A percentile compares a stretch with the other conserved stretches of the same genome.
These are phyloP conservation scores for Pseudonitzschia multistriata DNA, from an alignment of 108 stramenopile genomes.

Conservation along the genomic window DNA sequence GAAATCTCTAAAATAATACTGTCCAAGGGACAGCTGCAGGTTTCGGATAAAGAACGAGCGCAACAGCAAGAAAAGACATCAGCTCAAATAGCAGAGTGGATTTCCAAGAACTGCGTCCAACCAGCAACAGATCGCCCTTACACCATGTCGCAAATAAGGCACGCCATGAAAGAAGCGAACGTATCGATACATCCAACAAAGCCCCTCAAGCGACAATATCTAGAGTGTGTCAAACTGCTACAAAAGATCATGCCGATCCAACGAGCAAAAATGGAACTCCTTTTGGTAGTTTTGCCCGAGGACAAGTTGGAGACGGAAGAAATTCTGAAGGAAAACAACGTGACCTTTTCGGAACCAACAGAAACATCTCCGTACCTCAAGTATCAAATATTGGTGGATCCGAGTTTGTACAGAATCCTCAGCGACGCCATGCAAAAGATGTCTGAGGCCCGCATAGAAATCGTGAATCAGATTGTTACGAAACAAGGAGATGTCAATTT, in stretches of 20 bases:
- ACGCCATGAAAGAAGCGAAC: slow-evolving; percentile 81
- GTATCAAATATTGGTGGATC: slow-evolving; percentile 59
- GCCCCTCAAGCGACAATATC: slow-evolving; percentile 90
- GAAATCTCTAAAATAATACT: slow-evolving; percentile 83
- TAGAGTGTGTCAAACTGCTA: slow-evolving; percentile 92
- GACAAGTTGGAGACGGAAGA: slow-evolving; percentile 21
- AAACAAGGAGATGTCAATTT: slow-evolving; percentile 66
- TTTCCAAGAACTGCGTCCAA: slow-evolving; percentile 92
- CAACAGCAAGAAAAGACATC: slow-evolving; percentile 75
- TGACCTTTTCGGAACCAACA: slow-evolving; percentile 20
- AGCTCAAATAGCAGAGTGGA: slow-evolving; percentile 90
- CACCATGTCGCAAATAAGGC: slow-evolving; percentile 81
- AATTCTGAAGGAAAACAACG: slow-evolving; percentile 24
- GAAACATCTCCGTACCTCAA: not conserved
- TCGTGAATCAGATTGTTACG: slow-evolving; percentile 69
- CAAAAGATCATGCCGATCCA: slow-evolving; percentile 87
- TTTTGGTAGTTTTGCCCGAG: slow-evolving; percentile 42
- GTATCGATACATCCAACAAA: slow-evolving; percentile 88
- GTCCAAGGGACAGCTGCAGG: slow-evolving; percentile 86
- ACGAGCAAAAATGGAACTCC: slow-evolving; percentile 93
- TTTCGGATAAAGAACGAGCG: slow-evolving; percentile 88
- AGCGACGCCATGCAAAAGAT: slow-evolving; percentile 52
- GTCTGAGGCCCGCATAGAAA: slow-evolving; percentile 59
- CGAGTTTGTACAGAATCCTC: slow-evolving; percentile 74
- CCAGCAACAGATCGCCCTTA: slow-evolving; percentile 85